phyloP scores from a whole-genome alignment of 225 moss, liverwort and hornwort genomes.

The Physcomitrellopsis africana region DNA sequence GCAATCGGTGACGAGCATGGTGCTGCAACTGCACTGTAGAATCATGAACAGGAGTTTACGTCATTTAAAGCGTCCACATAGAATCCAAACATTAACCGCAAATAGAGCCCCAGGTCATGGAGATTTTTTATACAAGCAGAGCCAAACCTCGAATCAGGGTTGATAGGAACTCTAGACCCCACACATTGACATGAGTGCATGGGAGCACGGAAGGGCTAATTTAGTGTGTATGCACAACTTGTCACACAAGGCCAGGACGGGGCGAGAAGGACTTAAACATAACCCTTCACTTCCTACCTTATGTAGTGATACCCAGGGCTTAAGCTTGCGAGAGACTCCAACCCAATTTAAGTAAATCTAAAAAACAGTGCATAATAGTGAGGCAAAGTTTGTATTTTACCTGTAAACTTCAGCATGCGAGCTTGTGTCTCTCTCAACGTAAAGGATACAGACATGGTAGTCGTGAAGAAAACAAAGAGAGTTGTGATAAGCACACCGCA shows the following conservation, averaged over 20 bases:
- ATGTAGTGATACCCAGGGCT: background rate
- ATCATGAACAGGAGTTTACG: background rate
- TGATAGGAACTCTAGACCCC: too few species aligned
- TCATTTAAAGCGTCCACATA: background rate
- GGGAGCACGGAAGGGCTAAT: too few species aligned
- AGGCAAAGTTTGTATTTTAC: conserved; percentile 22
- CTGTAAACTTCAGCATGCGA: conserved; percentile 77
- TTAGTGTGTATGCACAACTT: too few species aligned
- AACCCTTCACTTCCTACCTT: too few species aligned
- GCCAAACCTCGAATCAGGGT: too few species aligned
- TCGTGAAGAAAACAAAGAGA: conserved; percentile 97
- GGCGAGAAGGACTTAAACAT: too few species aligned
- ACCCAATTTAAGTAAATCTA: background rate
- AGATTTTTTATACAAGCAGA: too few species aligned
- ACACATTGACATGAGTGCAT: too few species aligned
- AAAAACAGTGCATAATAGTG: background rate
- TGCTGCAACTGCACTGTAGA: conserved; percentile 95
- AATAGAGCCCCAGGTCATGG: too few species aligned
- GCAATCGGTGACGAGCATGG: conserved; percentile 95
- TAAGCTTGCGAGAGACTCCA: background rate
- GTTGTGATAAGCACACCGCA: conserved; percentile 97
- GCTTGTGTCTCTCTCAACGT: conserved; percentile 81
- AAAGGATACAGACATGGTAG: conserved; percentile 98
- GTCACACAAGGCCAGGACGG: too few species aligned
- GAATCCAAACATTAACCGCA: too few species aligned